phyloP scores from a whole-genome alignment of 2,329 filamentous ascomycete genomes.

The Paecilomyces niveus region DNA sequence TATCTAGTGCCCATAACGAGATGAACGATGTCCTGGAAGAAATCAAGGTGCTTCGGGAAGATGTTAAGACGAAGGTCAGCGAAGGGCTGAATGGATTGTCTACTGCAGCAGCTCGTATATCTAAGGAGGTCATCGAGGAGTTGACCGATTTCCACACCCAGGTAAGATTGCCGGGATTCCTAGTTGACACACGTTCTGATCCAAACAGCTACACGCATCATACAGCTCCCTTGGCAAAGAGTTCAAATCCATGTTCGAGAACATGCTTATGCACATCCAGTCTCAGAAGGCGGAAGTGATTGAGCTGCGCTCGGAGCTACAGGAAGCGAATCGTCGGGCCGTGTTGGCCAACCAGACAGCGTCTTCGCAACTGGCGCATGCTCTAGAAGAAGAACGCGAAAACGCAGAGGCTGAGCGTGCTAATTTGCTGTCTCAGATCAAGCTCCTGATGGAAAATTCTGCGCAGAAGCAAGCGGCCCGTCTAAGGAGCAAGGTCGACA shows the following conservation, averaged over 20 bases:
- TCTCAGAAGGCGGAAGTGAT: constrained; percentile 72
- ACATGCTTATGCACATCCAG: constrained; percentile 65
- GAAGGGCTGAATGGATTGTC: constrained; percentile 79
- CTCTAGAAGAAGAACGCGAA: constrained; percentile 68
- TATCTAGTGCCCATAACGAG: constrained; percentile 59
- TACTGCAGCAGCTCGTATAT: constrained; percentile 77
- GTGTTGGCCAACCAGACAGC: constrained; percentile 62
- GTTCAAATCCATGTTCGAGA: constrained; percentile 79
- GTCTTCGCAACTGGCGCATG: constrained; percentile 59
- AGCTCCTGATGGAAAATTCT: constrained; percentile 66
- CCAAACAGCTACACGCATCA: constrained; percentile 63
- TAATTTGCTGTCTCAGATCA: constrained; percentile 68
- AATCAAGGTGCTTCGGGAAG: constrained; percentile 81
- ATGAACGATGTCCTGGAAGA: constrained; percentile 90
- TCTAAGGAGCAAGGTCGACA: constrained; percentile 55
- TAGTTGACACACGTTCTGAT: constrained; percentile 9
- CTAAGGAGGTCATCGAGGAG: constrained; percentile 80
- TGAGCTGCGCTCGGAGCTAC: constrained; percentile 62
- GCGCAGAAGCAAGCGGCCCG: constrained; percentile 67
- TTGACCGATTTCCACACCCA: constrained; percentile 74
- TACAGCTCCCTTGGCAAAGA: constrained; percentile 79
- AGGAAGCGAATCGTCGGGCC: constrained; percentile 60
- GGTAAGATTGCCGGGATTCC: constrained; percentile 25
- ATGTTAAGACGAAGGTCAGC: constrained; percentile 78
- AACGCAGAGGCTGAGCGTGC: constrained; percentile 67